Evolutionary conservation across 768 basidiomycete species (phyloP), one percentile per base, ranked within the genome.

Genomic region (Tulasnella sp.): DNA sequence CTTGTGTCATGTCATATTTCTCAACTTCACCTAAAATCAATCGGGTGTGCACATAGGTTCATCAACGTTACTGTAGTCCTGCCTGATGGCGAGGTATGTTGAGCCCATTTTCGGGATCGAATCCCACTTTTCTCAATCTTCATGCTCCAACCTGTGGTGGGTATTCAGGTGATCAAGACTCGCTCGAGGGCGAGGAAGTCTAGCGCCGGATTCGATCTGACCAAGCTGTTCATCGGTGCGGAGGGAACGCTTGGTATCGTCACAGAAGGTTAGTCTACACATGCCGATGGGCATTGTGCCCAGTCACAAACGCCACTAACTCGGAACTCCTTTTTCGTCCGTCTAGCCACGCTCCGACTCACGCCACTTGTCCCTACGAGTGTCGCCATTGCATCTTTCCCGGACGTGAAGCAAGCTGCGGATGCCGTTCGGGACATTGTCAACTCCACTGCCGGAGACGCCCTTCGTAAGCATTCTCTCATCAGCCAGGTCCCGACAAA

Each of bases 91-190:
- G 72, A 73, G 49, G 69, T 75, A 8, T 48, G 44, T 27, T 34
- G 22, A 38, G 15, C 61, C 69, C 71, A 41, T 73, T 71, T 2
- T 65, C 70, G 55, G 21, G 29, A 31, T 25, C n/a, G n/a, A n/a
- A n/a, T n/a, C n/a, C n/a, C n/a, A n/a, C n/a, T n/a, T n/a, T n/a
- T n/a, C n/a, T n/a, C n/a, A n/a, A n/a, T n/a, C n/a, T n/a, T n/a
- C n/a, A n/a, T n/a, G n/a, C n/a, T n/a, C n/a, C n/a, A n/a, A n/a
- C n/a, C n/a, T n/a, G n/a, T n/a, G n/a, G 4, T 80, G 90, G 67
- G 82, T n/a, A n/a, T n/a, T n/a, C n/a, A n/a, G n/a, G n/a, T 96
- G 9, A 83, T 96, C 66, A 91, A 92, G 68, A 94, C 92, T 0
- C 80, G 90, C 19, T 75, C 78, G 57, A 73, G 85, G 46, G 82